A percentile compares a stretch with the other conserved stretches of the same genome.
Evolutionary conservation across 2,329 filamentous ascomycete genomes (phyloP).

Genomic region (Pleochaeta shiraiana): DNA sequence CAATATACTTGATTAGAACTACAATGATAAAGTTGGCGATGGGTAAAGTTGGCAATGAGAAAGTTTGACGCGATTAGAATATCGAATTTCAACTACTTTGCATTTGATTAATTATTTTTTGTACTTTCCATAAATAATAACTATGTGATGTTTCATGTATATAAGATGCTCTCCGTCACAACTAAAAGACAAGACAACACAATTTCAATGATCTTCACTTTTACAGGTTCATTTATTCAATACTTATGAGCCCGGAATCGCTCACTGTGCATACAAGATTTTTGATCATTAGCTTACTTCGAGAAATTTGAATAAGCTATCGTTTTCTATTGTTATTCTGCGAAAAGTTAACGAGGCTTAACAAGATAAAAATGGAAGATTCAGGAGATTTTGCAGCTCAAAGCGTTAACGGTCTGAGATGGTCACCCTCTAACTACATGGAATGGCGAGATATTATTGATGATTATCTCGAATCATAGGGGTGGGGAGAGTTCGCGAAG

Average conservation of each 20-base stretch:
- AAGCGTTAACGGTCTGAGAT: not conserved
- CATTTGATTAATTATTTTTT: not conserved
- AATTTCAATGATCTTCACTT: not conserved
- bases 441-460: slow-evolving; percentile 1
- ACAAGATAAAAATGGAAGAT: not conserved
- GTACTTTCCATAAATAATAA: not conserved
- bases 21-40: too few relatives aligned
- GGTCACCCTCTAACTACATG: not conserved
- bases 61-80: not conserved
- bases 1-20: not conserved
- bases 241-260: too few relatives aligned
- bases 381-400: not conserved
- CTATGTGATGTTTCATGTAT: not conserved
- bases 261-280: too few relatives aligned
- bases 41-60: too few relatives aligned
- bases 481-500: not conserved
- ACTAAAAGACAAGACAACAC: not conserved
- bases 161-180: not conserved
- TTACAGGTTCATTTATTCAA: not conserved
- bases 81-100: not conserved
- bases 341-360: too few relatives aligned
- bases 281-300: too few relatives aligned
- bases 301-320: too few relatives aligned
- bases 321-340: too few relatives aligned
- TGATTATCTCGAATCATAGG: not conserved